A percentile compares a stretch with the other conserved stretches of the same genome.
Evolutionary conservation across 768 basidiomycete genomes (phyloP).

Genomic region (Rhodocollybia butyracea): DNA sequence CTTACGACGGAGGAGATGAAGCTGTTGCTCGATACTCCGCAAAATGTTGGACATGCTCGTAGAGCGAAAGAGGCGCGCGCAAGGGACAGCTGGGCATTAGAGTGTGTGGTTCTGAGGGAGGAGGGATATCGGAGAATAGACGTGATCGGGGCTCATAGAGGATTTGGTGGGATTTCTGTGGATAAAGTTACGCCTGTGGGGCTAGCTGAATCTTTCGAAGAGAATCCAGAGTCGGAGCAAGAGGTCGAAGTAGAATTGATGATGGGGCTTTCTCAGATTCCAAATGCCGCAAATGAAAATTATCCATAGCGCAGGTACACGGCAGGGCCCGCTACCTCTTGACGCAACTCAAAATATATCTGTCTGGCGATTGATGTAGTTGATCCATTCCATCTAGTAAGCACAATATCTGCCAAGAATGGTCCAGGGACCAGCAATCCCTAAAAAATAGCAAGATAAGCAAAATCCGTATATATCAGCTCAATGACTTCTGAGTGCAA

Average conservation of each 20-base stretch:
- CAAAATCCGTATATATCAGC: too few relatives aligned
- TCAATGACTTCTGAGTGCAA: too few relatives aligned
- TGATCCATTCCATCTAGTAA: too few relatives aligned
- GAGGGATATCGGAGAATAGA: constrained; percentile 8
- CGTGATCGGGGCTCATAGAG: constrained; percentile 5
- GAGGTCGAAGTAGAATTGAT: constrained; percentile 3
- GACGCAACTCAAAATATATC: too few relatives aligned
- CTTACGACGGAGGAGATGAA: constrained; percentile 2
- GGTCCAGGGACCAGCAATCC: too few relatives aligned
- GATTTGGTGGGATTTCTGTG: constrained; percentile 2
- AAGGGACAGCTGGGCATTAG: constrained; percentile 5
- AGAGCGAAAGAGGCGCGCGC: constrained; percentile 4
- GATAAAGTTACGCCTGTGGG: background rate
- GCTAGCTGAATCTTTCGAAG: background rate
- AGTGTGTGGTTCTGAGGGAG: constrained; percentile 2
- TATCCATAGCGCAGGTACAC: too few relatives aligned
- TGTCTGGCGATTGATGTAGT: too few relatives aligned
- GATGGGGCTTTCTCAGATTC: background rate
- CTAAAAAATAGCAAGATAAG: too few relatives aligned
- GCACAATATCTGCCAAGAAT: too few relatives aligned
- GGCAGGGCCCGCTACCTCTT: too few relatives aligned
- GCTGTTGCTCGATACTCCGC: constrained; percentile 7
- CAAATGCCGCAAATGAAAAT: constrained; percentile 1
- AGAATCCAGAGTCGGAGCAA: background rate
- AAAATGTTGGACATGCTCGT: constrained; percentile 2